These are phyloP conservation scores for Adansonia rubrostipa DNA, from an alignment of 441 rosid genomes.

Conservation along the genomic window DNA sequence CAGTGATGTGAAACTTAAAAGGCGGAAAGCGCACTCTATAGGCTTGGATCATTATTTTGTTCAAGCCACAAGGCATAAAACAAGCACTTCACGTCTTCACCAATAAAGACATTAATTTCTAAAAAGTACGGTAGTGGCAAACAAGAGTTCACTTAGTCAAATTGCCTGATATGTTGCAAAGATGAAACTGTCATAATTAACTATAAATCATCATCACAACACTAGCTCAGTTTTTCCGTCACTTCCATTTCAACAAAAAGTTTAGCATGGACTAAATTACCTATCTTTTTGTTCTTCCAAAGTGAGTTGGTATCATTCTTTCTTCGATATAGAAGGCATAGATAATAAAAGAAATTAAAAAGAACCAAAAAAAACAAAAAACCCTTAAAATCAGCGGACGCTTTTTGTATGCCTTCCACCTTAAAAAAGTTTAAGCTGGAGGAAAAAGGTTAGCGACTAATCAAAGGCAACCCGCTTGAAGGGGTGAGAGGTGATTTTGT, in stretches of 20 bases:
- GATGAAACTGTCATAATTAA: constrained; percentile 1
- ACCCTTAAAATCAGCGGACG: background rate
- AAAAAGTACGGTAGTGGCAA: background rate
- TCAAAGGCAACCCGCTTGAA: background rate
- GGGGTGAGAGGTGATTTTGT: background rate
- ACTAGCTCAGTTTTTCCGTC: background rate
- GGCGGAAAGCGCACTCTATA: background rate
- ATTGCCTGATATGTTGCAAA: constrained; percentile 10
- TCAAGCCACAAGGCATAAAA: background rate
- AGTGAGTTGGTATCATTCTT: background rate
- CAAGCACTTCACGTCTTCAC: background rate
- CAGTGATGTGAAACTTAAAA: background rate
- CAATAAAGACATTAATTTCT: constrained; percentile 3
- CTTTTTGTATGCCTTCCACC: background rate
- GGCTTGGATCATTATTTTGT: constrained; percentile 9
- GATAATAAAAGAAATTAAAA: background rate
- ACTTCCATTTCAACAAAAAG: background rate
- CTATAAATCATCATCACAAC: background rate
- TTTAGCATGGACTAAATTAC: constrained; percentile 10
- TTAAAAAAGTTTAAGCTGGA: background rate
- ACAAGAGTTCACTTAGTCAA: constrained; percentile 1
- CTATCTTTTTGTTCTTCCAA: constrained; percentile 5
- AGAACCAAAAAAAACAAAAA: background rate
- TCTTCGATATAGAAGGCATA: background rate
- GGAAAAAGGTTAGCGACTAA: background rate